phyloP scores from a whole-genome alignment of 345 rosid genomes.

The Mallotus nudiflorus region DNA sequence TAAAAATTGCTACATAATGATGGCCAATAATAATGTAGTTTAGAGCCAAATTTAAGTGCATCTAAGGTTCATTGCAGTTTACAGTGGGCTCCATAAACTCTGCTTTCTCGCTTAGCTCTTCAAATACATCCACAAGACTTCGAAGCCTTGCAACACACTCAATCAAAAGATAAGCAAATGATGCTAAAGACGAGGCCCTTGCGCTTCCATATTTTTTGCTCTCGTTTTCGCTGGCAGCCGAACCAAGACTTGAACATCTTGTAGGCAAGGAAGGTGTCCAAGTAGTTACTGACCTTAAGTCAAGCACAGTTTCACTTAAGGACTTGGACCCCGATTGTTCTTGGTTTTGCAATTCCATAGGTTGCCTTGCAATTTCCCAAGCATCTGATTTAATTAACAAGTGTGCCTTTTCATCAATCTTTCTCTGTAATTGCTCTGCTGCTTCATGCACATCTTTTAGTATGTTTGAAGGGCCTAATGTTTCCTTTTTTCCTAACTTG shows the following conservation, averaged over 20 bases:
- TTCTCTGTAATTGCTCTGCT: constrained; percentile 24
- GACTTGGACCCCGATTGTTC: constrained; percentile 19
- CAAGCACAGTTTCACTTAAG: constrained; percentile 27
- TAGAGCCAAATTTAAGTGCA: no score
- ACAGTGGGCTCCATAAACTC: constrained; percentile 13
- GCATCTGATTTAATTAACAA: no score
- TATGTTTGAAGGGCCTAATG: constrained; percentile 20
- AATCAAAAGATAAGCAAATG: constrained; percentile 23
- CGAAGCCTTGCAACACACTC: constrained; percentile 31
- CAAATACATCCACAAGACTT: constrained; percentile 21
- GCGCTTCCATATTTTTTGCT: constrained; percentile 20
- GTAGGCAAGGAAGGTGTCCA: background rate
- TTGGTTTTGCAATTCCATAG: constrained; percentile 26
- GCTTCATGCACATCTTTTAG: constrained; percentile 24
- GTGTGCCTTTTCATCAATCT: constrained; percentile 39
- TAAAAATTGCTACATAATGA: no score
- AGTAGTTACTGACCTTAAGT: constrained; percentile 4
- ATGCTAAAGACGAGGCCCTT: constrained; percentile 24
- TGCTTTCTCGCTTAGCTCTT: constrained; percentile 27
- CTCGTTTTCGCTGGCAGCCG: background rate
- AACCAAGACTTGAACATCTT: background rate
- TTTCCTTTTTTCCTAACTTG: constrained; percentile 54
- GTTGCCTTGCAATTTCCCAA: constrained; percentile 28
- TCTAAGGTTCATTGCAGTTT: background rate
- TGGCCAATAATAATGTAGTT: no score